A percentile compares a stretch with the other conserved stretches of the same genome.
Evolutionary conservation across 192 early-diverging fungal species (phyloP).

Genomic region (Ambispora gerdemannii): DNA sequence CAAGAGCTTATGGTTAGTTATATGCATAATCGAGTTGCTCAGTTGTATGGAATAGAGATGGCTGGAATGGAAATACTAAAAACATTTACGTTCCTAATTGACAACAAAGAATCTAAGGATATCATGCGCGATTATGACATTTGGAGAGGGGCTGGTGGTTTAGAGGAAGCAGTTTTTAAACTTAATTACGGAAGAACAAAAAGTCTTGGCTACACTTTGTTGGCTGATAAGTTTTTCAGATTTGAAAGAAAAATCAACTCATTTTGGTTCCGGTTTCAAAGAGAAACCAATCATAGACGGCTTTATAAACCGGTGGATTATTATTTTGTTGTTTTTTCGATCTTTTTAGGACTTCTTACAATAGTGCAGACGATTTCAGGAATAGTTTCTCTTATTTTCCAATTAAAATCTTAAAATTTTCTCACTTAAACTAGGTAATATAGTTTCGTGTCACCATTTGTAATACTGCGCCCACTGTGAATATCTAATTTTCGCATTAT

Average conservation of each 20-base stretch:
- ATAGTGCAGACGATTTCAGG: neutral
- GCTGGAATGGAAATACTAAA: constrained; percentile 14
- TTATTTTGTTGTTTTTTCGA: constrained; percentile 8
- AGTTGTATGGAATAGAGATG: constrained; percentile 1
- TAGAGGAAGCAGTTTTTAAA: neutral
- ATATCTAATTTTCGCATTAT: too few relatives aligned
- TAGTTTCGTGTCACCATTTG: too few relatives aligned
- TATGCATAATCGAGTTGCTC: constrained; percentile 2
- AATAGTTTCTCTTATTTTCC: constrained; percentile 15
- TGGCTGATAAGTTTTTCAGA: constrained; percentile 16
- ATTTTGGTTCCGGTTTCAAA: constrained; percentile 18
- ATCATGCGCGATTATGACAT: neutral
- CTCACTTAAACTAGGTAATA: too few relatives aligned
- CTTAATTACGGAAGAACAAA: neutral
- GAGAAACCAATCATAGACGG: constrained; percentile 1
- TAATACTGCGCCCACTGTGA: too few relatives aligned
- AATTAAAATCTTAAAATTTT: constrained; percentile 12
- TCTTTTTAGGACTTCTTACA: constrained; percentile 11
- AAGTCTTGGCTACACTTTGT: neutral
- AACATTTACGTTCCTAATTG: constrained; percentile 1
- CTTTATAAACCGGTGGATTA: constrained; percentile 9
- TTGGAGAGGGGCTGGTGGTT: neutral
- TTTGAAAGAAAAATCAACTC: constrained; percentile 13
- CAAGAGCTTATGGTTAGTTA: neutral
- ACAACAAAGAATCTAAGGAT: constrained; percentile 11